A percentile compares a stretch with the other conserved stretches of the same genome.
Evolutionary conservation across 257 asterid genomes (phyloP).

Genomic region (Gentiana dahurica): DNA sequence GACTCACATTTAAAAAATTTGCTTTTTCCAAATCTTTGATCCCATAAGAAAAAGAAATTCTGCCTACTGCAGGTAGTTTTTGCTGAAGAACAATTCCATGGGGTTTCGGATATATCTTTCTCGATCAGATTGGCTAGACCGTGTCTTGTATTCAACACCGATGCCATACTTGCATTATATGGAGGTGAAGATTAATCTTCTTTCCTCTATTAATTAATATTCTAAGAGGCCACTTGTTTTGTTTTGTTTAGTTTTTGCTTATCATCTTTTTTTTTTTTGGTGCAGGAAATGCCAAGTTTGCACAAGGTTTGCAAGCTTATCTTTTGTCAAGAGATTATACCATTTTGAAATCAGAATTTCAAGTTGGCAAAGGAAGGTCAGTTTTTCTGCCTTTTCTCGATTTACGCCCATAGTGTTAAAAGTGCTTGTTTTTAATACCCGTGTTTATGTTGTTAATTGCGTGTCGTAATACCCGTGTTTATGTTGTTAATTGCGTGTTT

Average conservation of each 20-base stretch:
- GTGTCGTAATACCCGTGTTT: not conserved
- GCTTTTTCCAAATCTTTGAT: too few species aligned
- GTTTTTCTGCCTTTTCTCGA: not conserved
- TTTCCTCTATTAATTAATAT: not conserved
- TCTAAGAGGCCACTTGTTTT: too few species aligned
- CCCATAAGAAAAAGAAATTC: too few species aligned
- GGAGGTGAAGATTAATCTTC: constrained; percentile 19
- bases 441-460: too few species aligned
- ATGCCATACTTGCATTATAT: constrained; percentile 32
- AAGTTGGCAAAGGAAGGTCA: constrained; percentile 47
- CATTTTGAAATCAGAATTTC: constrained; percentile 60
- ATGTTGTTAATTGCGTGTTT: not conserved
- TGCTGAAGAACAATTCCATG: constrained; percentile 60
- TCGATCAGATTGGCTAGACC: constrained; percentile 56
- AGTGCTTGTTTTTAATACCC: too few species aligned
- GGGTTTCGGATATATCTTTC: constrained; percentile 49
- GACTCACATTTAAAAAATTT: too few species aligned
- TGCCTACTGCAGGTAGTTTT: constrained; percentile 28
- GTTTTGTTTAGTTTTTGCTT: not conserved
- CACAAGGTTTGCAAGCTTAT: constrained; percentile 35
- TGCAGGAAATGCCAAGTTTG: constrained; percentile 39
- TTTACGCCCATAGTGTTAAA: too few species aligned
- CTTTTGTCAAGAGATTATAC: constrained; percentile 52
- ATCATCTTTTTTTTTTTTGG: not conserved
- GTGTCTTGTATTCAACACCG: constrained; percentile 43